Conservation (phyloP, 148 eudicot genomes). For the Rhododendron griersonianum region DNA sequence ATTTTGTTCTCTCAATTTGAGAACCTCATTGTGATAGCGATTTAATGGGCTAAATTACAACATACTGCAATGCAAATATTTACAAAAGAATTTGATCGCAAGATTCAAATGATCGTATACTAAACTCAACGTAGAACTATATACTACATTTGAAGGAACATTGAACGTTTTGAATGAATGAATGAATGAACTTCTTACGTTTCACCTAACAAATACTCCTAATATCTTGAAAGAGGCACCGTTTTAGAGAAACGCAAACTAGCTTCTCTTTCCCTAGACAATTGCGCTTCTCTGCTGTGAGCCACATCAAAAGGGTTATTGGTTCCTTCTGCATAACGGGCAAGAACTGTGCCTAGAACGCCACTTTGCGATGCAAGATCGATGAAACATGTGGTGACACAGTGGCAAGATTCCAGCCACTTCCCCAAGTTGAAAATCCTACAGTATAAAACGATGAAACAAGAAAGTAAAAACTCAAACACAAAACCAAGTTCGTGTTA, state of each 20-base stretch:
- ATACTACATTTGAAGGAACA: background rate
- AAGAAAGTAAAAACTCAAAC: background rate
- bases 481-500: background rate
- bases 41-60: too few relatives aligned
- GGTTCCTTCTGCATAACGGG: slow-evolving; percentile 5
- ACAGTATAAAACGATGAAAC: background rate
- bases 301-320: background rate
- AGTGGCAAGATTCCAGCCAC: background rate
- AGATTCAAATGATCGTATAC: background rate
- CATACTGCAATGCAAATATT: too few relatives aligned
- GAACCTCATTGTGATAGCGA: too few relatives aligned
- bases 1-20: too few relatives aligned
- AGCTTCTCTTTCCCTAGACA: background rate
- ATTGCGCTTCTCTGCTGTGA: background rate
- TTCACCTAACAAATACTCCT: background rate
- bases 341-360: background rate
- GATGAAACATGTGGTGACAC: background rate
- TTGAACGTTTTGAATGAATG: background rate
- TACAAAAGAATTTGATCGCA: background rate
- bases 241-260: background rate
- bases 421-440: slow-evolving; percentile 3
- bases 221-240: background rate
- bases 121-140: background rate
- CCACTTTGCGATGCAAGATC: background rate
- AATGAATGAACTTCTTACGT: background rate